Evolutionary conservation across 2,329 filamentous ascomycete species (phyloP), one percentile per base, ranked within the genome.

Genomic region (Fusarium siculi): DNA sequence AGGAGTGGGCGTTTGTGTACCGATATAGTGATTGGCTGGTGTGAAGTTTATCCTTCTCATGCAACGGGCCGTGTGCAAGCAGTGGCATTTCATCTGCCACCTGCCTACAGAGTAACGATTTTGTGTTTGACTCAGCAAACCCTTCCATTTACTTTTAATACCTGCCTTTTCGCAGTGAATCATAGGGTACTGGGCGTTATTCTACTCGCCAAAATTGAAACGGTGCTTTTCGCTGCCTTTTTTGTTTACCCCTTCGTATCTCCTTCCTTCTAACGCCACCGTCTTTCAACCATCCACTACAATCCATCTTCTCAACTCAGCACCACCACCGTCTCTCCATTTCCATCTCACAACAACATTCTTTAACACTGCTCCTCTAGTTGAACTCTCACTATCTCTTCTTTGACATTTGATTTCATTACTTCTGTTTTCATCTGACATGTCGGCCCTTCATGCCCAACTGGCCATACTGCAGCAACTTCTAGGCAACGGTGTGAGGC

Each of bases 391-490:
- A 18, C n/a, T 19, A 25, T 32, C 36, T 16, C 3, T 18, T 25
- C 9, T 14, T n/a, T 44, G 5, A 9, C 6, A 19, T 19, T 21
- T 32, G 10, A 25, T 57, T 28, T 37, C 42, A 19, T 32, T n/a
- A 15, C 37, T 34, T 36, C 4, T 11, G 19, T n/a, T 36, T n/a
- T 42, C 47, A 19, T 40, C 49, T 34, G 44, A 9, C 46, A 79
- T 79, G 77, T 49, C 75, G 8, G 64, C 58, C 16, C 54, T 66
- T 14, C 50, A 74, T n/a, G 47, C 49, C 37, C 78, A 75, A 16
- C 50, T 79, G 30, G 68, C 74, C 67, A 67, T 49, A 61, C 72
- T 79, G 25, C 72, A 71, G 47, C 47, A 28, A 9, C 43, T 75
- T 32, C 55, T 79, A 21, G 77, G 76, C 21, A 66, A 74, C 36